These are phyloP conservation scores for Cryphonectria japonica DNA, from an alignment of 2,329 filamentous ascomycete species.

Conservation along the genomic window DNA sequence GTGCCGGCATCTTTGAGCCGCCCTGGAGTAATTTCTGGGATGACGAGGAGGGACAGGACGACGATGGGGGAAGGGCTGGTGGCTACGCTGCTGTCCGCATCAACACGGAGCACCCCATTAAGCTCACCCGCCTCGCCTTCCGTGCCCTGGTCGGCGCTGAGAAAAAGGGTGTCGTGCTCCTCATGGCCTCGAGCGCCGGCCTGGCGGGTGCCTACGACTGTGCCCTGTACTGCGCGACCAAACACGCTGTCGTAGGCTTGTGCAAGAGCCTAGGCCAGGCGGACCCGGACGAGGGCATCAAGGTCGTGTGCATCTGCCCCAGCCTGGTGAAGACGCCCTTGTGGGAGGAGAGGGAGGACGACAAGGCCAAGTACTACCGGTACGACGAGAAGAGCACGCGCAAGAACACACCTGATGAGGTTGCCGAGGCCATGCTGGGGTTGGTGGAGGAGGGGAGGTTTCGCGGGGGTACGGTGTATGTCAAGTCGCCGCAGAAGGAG, in stretches of 20 bases:
- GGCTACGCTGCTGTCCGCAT: slow-evolving; percentile 39
- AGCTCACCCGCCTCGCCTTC: slow-evolving; percentile 44
- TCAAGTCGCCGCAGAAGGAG: background rate
- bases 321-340: slow-evolving; percentile 9
- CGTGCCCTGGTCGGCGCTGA: slow-evolving; percentile 35
- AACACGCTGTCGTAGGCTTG: slow-evolving; percentile 14
- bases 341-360: slow-evolving; percentile 15
- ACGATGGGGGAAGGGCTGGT: background rate
- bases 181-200: slow-evolving; percentile 6
- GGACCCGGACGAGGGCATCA: slow-evolving; percentile 21
- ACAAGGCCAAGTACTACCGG: background rate
- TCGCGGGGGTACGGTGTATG: background rate
- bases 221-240: slow-evolving; percentile 8
- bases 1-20: slow-evolving; percentile 45
- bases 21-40: slow-evolving; percentile 41
- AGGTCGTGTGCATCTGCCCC: slow-evolving; percentile 15
- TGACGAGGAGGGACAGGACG: slow-evolving; percentile 38
- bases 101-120: slow-evolving; percentile 44
- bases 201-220: background rate
- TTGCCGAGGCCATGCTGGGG: slow-evolving; percentile 9
- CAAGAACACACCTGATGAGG: slow-evolving; percentile 1
- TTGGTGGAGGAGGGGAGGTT: slow-evolving; percentile 17
- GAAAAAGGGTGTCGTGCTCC: slow-evolving; percentile 41
- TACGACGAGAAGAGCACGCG: background rate
- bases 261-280: slow-evolving; percentile 21